Percentiles rank a stretch among this genome's conserved stretches.
phyloP scores from a whole-genome alignment of 1,139 yeast genomes.

The Hansenula sp. region DNA sequence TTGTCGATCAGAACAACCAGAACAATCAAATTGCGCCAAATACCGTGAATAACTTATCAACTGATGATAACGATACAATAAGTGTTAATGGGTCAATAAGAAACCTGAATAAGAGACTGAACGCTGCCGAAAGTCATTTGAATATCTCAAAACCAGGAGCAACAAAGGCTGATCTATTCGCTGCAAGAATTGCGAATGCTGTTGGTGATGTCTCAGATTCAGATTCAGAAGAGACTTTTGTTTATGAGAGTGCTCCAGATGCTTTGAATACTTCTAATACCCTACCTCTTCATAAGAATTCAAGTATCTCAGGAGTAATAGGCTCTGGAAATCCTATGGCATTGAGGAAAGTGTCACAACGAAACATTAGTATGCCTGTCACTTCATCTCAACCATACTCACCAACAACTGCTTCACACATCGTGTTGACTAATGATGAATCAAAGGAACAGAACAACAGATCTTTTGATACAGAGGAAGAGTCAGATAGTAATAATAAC shows the following conservation, averaged over 20 bases:
- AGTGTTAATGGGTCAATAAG: constrained; percentile 22
- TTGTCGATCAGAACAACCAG: constrained; percentile 15
- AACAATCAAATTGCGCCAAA: constrained; percentile 4
- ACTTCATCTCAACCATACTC: constrained; percentile 12
- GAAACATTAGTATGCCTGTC: constrained; percentile 23
- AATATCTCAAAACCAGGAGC: constrained; percentile 22
- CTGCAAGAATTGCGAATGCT: constrained; percentile 91
- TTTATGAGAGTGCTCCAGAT: constrained; percentile 58
- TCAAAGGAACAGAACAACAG: constrained; percentile 4
- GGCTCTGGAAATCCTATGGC: constrained; percentile 17
- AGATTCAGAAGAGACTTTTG: constrained; percentile 92
- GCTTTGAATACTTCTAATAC: constrained; percentile 31
- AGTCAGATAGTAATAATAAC: constrained; percentile 6
- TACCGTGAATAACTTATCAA: not conserved
- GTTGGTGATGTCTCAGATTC: constrained; percentile 85
- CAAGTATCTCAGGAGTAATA: constrained; percentile 7
- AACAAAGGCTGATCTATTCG: constrained; percentile 85
- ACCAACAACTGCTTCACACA: constrained; percentile 9
- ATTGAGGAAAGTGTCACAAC: constrained; percentile 17
- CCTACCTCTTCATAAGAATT: constrained; percentile 13
- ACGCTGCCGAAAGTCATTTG: constrained; percentile 13
- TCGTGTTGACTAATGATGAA: constrained; percentile 7
- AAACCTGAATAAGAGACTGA: constrained; percentile 14
- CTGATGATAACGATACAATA: constrained; percentile 14
- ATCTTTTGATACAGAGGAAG: constrained; percentile 8